Base-by-base conservation (phyloP, 148 eudicot species). In the Silene latifolia region DNA sequence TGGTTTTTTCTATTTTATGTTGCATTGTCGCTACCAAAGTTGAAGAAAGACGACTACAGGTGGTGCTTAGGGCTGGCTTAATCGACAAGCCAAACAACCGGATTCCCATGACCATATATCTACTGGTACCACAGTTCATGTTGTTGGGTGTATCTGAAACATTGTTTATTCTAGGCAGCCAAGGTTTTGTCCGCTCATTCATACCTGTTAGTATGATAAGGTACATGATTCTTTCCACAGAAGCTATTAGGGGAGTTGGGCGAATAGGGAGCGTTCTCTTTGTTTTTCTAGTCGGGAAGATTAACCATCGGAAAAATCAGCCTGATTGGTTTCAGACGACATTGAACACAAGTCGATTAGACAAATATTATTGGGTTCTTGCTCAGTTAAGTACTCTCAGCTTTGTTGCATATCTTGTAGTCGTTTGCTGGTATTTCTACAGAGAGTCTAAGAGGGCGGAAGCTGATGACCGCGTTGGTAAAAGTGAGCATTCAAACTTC, bases 361-460 rank as follows among this genome's bases (percentile, higher is more conserved):
- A 85, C 32, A 59, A 76, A 46, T 85, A 85, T 60, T 85, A 79
- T 46, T 85, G 85, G 87, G 8, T 71, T 2, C 25, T 83, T 59
- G 73, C 86, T 0, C 70, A 21, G 15, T 13, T 83, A 12, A 72
- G 83, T 71, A 72, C 68, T 0, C 46, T 75, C 1, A 74, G 67
- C 53, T 63, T 83, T 4, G 63, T 48, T 1, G 15, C 64, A 6
- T 83, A 48, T 17, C 21, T 39, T 8, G 9, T 76, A 21, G 74
- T 76, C 48, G 74, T n/a, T 1, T 73, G 32, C 24, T 39, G 21
- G 69, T 18, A 65, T 35, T 32, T 65, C 3, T 35, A 32, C 18
- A 58, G 24, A 32, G 69, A 65, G 18, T 3, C 35, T 32, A 32
- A 4, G 1, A 2, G 35, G 35, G 3, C 35, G 35, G 35, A 32